Conservation (phyloP, 208 protist genomes). For the Acanthamoeba royreba region DNA sequence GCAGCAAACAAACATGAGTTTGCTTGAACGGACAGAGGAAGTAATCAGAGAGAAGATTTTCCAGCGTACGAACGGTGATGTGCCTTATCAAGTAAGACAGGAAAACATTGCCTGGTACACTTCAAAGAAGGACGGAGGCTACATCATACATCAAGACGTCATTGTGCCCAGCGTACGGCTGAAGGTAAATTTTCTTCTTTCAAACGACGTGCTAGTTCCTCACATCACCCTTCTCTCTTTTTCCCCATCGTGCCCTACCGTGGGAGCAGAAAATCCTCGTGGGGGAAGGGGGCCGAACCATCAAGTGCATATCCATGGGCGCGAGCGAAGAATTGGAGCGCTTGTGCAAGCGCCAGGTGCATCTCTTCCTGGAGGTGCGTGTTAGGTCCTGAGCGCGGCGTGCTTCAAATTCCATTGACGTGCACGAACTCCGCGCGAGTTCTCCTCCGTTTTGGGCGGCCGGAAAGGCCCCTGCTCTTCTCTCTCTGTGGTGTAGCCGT, state of each 20-base stretch:
- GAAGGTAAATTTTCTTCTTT: neutral
- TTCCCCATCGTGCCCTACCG: neutral
- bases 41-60: neutral
- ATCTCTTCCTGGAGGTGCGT: conserved; percentile 3
- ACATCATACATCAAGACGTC: neutral
- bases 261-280: neutral
- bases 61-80: neutral
- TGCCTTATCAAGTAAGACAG: neutral
- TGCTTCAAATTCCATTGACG: too few species aligned
- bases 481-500: too few species aligned
- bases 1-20: neutral
- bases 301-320: neutral
- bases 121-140: neutral
- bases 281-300: neutral
- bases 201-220: neutral
- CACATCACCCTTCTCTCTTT: neutral
- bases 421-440: too few species aligned
- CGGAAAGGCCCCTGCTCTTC: too few species aligned
- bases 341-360: neutral
- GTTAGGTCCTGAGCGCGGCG: too few species aligned
- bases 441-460: too few species aligned
- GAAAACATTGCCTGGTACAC: neutral
- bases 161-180: neutral
- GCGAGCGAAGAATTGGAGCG: neutral
- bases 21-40: neutral